A percentile compares a stretch with the other conserved stretches of the same genome.
Evolutionary conservation across 2,329 filamentous ascomycete species (phyloP).

Genomic region (Rachicladosporium sp.): DNA sequence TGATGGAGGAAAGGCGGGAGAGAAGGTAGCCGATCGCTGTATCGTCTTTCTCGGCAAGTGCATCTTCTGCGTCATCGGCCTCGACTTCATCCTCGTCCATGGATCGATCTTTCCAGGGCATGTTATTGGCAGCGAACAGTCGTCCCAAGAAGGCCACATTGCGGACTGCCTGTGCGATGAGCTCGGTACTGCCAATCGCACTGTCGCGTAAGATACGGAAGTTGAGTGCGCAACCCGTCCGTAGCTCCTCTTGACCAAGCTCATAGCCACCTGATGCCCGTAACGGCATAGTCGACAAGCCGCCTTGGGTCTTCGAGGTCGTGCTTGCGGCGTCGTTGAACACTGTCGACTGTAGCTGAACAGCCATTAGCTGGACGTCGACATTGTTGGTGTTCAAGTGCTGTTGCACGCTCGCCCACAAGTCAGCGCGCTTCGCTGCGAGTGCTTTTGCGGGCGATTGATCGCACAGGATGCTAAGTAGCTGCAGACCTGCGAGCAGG

Average conservation of each 20-base stretch:
- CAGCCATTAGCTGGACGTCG: conserved; percentile 64
- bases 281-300: conserved; percentile 47
- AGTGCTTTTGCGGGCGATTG: conserved; percentile 54
- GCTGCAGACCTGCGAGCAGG: conserved; percentile 59
- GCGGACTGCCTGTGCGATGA: conserved; percentile 68
- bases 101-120: conserved; percentile 32
- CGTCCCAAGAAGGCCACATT: conserved; percentile 73
- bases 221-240: conserved; percentile 45
- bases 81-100: conserved; percentile 30
- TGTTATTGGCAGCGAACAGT: conserved; percentile 47
- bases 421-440: conserved; percentile 42
- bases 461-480: conserved; percentile 55
- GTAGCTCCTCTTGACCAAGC: conserved; percentile 53
- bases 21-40: conserved; percentile 62
- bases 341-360: conserved; percentile 63
- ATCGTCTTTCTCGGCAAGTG: conserved; percentile 27
- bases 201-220: conserved; percentile 48
- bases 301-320: conserved; percentile 37
- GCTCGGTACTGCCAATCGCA: conserved; percentile 47
- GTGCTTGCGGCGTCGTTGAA: conserved; percentile 65
- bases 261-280: conserved; percentile 58
- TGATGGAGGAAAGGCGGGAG: conserved; percentile 61
- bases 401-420: conserved; percentile 60
- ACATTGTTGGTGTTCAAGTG: conserved; percentile 55
- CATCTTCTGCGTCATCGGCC: conserved; percentile 33